A percentile compares a stretch with the other conserved stretches of the same genome.
Evolutionary conservation across 192 early-diverging fungal genomes (phyloP).

Genomic region (Borealophlyctis nickersoniae): DNA sequence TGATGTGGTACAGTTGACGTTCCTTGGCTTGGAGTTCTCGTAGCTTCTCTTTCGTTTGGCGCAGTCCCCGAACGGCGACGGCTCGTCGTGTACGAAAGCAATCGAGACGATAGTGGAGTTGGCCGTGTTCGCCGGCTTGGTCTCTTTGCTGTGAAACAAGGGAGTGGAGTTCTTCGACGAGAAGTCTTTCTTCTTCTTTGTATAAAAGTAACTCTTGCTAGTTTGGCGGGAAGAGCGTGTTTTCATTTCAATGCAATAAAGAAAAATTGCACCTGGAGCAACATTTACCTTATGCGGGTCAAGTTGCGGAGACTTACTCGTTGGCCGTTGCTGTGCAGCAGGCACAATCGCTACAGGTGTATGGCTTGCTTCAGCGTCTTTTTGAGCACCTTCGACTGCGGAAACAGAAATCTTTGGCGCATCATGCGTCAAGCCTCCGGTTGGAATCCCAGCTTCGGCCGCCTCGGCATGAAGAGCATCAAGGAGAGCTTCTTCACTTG

Average conservation of each 20-base stretch:
- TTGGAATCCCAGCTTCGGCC: neutral
- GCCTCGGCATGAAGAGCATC: slow-evolving; percentile 13
- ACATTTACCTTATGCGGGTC: no score
- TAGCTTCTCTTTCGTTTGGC: slow-evolving; percentile 11
- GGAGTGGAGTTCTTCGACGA: slow-evolving; percentile 10
- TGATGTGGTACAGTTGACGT: slow-evolving; percentile 2
- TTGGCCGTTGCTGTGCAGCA: no score
- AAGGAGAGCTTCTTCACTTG: slow-evolving; percentile 13
- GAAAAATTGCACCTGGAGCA: no score
- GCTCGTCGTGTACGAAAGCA: slow-evolving; percentile 9
- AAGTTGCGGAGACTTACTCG: no score
- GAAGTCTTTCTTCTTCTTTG: slow-evolving; percentile 7
- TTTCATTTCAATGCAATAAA: no score
- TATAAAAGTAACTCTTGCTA: slow-evolving; percentile 9
- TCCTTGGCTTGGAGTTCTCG: slow-evolving; percentile 15
- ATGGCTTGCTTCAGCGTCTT: no score
- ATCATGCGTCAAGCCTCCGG: no score
- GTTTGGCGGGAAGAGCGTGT: no score
- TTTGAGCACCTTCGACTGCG: no score
- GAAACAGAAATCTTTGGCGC: no score
- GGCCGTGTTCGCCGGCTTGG: slow-evolving; percentile 22
- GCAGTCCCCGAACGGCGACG: slow-evolving; percentile 2
- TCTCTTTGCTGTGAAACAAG: slow-evolving; percentile 11
- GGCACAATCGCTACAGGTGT: no score
- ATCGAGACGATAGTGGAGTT: slow-evolving; percentile 26